These are phyloP conservation scores for Cryptosporidium baileyi DNA, from an alignment of 169 alveolate genomes.

Conservation along the genomic window DNA sequence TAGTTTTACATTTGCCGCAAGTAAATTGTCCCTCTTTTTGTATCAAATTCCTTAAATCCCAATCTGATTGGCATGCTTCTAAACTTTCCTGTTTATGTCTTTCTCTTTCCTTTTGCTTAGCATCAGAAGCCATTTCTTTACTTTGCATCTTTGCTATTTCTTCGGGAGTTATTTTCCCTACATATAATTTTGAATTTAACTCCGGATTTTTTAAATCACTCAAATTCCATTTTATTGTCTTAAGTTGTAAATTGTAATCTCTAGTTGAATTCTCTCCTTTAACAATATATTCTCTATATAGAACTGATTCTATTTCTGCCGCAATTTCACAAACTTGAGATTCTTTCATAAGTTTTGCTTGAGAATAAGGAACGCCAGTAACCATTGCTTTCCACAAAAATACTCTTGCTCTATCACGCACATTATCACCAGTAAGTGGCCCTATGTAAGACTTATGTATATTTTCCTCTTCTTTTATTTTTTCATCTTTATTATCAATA, in stretches of 20 bases:
- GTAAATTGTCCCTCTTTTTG: constrained; percentile 89
- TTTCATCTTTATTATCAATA: not conserved
- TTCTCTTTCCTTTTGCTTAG: constrained; percentile 86
- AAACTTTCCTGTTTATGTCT: constrained; percentile 81
- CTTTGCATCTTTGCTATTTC: constrained; percentile 88
- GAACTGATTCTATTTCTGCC: constrained; percentile 78
- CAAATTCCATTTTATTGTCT: constrained; percentile 87
- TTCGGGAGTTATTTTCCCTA: constrained; percentile 83
- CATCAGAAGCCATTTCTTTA: constrained; percentile 91
- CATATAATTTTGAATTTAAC: constrained; percentile 82
- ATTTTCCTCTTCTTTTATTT: constrained; percentile 41
- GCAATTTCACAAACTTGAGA: constrained; percentile 75
- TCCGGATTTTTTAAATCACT: constrained; percentile 88
- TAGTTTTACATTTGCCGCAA: constrained; percentile 91
- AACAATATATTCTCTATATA: constrained; percentile 71
- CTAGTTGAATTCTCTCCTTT: constrained; percentile 75
- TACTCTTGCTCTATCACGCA: constrained; percentile 75
- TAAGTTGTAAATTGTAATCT: constrained; percentile 83
- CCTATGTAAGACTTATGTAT: constrained; percentile 63
- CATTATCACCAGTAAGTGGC: constrained; percentile 69
- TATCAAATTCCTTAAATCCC: constrained; percentile 88
- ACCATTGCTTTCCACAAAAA: constrained; percentile 72
- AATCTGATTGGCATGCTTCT: constrained; percentile 92
- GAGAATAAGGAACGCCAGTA: constrained; percentile 69
- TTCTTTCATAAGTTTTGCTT: constrained; percentile 76